Base-by-base conservation (phyloP, 768 basidiomycete genomes). In the Mycena leptocephala region DNA sequence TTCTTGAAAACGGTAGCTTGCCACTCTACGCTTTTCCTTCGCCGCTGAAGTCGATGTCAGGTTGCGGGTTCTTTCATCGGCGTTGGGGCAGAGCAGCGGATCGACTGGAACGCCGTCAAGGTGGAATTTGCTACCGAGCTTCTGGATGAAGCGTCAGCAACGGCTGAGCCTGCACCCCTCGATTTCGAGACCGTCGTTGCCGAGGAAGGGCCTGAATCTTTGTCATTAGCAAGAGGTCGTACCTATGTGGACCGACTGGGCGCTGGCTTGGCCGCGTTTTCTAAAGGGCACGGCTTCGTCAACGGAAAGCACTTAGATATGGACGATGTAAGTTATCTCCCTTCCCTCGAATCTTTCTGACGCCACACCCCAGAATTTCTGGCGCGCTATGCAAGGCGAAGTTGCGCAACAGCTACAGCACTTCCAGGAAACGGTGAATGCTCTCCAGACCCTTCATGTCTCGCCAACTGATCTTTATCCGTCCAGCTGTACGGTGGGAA, bases 301-400 rank as follows among this genome's bases (percentile, higher is more conserved):
- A 98, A 99, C 79, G 97, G 97, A n/a, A 96, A 93, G 80, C 90
- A 95, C 82, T 88, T 92, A 65, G 83, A 89, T 16, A 82, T 96
- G 61, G 89, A 91, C 76, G 94, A 94, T 67, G 96, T 95, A 79
- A 78, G 93, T 86, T 26, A 37, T 46, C 22, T 39, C 20, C 14
- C 30, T 53, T 18, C 43, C 65, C 51, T 65, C 33, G 20, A n/a
- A 32, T 13, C 24, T 41, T 41, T n/a, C 66, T 72, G 53, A 67
- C 33, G 22, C 10, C 53, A 37, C 32, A 55, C 65, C 32, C 16
- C 78, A 97, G 95, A 88, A 90, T 28, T 95, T 96, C 83, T 82
- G 94, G 70, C 86, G 88, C n/a, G 81, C 84, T 48, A 87, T 97
- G 73, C 94, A 95, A 80, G 83, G 77, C 0, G 95, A 95, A 78